These are phyloP conservation scores for Chenopodium quinoa DNA, from an alignment of 148 eudicot genomes.

Conservation along the genomic window DNA sequence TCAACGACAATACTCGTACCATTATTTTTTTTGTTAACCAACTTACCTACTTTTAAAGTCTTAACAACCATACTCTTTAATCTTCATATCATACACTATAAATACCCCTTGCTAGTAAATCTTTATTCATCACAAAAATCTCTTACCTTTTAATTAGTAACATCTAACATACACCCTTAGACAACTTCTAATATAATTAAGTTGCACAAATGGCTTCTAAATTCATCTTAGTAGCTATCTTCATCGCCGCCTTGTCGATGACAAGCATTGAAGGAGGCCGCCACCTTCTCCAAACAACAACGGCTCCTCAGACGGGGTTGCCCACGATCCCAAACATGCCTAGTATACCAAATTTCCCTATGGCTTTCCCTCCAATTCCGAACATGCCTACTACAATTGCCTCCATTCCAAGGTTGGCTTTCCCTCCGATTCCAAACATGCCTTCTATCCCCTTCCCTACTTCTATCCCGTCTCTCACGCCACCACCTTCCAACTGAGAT, in stretches of 20 bases:
- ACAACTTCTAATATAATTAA: neutral
- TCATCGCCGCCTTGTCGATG: conserved; percentile 11
- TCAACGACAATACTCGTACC: neutral
- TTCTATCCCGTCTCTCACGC: conserved; percentile 10
- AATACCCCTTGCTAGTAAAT: neutral
- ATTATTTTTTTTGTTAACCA: conserved; percentile 3
- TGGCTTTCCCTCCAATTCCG: conserved; percentile 3
- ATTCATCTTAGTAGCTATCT: conserved; percentile 12
- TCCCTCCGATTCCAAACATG: conserved; percentile 12
- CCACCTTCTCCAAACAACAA: conserved; percentile 22
- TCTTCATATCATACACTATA: neutral
- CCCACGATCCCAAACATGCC: conserved; percentile 17
- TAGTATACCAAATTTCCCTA: conserved; percentile 8
- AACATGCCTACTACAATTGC: conserved; percentile 16
- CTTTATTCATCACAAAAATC: conserved; percentile 8
- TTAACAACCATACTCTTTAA: neutral
- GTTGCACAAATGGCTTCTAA: conserved; percentile 18
- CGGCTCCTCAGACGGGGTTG: neutral
- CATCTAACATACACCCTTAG: neutral
- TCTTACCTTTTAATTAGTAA: neutral
- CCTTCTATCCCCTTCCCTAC: neutral
- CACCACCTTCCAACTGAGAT: conserved; percentile 22
- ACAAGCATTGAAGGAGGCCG: conserved; percentile 9
- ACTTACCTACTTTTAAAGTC: conserved; percentile 7
- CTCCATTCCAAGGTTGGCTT: conserved; percentile 9